Conservation (phyloP, 495 filamentous ascomycete species). For the Aspergillus homomorphus region DNA sequence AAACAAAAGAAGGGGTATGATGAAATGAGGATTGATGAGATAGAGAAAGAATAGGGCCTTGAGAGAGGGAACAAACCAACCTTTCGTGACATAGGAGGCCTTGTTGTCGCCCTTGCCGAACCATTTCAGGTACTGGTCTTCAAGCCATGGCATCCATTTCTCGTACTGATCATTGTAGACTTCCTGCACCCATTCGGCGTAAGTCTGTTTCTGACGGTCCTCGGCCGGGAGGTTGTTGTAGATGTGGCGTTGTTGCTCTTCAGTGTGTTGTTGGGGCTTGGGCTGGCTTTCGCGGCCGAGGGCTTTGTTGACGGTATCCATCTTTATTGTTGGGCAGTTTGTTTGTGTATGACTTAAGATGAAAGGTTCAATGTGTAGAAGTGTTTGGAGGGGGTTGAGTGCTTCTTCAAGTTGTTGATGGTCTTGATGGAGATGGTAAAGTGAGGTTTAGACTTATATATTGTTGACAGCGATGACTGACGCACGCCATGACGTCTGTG, state of each 20-base stretch:
- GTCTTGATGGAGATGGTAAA: neutral
- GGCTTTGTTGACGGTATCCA: conserved; percentile 8
- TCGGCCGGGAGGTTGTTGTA: conserved; percentile 16
- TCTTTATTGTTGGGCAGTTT: neutral
- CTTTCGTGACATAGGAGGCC: conserved; percentile 59
- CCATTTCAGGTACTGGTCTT: conserved; percentile 65
- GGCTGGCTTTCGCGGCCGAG: conserved; percentile 1
- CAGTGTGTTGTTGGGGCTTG: conserved; percentile 5
- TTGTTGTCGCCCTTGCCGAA: conserved; percentile 71
- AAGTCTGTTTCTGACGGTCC: conserved; percentile 29
- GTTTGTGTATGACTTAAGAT: neutral
- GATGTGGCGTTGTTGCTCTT: conserved; percentile 20
- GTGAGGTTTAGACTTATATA: neutral
- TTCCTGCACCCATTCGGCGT: conserved; percentile 53
- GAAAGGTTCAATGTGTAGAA: neutral
- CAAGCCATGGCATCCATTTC: conserved; percentile 71
- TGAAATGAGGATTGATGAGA: no score
- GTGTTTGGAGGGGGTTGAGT: neutral
- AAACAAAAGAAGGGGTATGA: no score
- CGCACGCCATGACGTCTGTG: neutral
- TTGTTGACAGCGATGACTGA: neutral
- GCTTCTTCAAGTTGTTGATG: neutral
- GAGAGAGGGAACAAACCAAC: conserved; percentile 32
- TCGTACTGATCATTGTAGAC: conserved; percentile 66
- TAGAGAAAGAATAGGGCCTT: no score